Evolutionary conservation across 495 filamentous ascomycete species (phyloP).

Genomic region (Chaetomium fimeti): DNA sequence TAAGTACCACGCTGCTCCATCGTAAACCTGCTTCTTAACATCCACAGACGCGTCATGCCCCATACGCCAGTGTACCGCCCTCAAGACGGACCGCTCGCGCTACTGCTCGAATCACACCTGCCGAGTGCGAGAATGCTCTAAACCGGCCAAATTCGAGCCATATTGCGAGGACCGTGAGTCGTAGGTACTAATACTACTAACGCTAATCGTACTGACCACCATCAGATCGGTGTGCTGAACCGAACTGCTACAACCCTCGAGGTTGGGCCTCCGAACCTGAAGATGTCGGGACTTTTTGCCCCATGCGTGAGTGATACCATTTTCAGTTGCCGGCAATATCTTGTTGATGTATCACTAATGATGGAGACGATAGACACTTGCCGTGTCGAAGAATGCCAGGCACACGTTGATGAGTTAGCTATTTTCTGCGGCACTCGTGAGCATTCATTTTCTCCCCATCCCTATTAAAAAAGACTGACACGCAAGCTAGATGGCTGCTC

Average conservation of each 20-base stretch:
- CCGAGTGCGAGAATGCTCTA: conserved; percentile 29
- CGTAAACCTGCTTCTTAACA: background rate
- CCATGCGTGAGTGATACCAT: conserved; percentile 21
- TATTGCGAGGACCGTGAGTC: conserved; percentile 37
- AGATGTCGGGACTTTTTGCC: conserved; percentile 19
- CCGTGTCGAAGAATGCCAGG: conserved; percentile 22
- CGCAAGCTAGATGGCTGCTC: conserved; percentile 23
- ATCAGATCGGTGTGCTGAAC: conserved; percentile 25
- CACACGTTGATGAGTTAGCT: conserved; percentile 22
- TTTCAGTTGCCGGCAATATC: too few relatives aligned
- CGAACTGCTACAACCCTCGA: conserved; percentile 13
- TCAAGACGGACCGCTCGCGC: conserved; percentile 22
- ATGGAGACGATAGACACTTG: conserved; percentile 26
- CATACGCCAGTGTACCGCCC: conserved; percentile 20
- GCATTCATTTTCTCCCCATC: background rate
- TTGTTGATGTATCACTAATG: background rate
- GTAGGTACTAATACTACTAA: background rate
- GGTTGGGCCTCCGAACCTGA: conserved; percentile 6
- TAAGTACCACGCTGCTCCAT: conserved; percentile 14
- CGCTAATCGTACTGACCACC: background rate
- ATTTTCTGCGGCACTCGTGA: conserved; percentile 29
- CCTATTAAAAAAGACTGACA: background rate
- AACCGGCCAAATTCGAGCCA: conserved; percentile 17
- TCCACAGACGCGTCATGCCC: conserved; percentile 35
- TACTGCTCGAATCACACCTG: conserved; percentile 37